Conservation (phyloP, 129 eudicot species). For the Flaveria sonorensis region DNA sequence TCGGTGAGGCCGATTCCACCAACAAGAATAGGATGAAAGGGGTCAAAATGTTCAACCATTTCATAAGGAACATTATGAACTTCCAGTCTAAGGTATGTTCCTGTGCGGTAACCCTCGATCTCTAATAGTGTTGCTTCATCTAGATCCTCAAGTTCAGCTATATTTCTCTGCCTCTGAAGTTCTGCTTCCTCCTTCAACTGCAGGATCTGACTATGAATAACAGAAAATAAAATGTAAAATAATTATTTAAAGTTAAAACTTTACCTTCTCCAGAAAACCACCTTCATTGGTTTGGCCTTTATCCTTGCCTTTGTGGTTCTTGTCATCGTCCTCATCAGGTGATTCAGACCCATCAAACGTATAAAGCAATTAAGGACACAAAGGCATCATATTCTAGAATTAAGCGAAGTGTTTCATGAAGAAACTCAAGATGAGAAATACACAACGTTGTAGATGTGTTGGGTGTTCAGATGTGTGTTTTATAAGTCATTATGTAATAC, state of each 20-base stretch:
- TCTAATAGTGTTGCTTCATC: conserved; percentile 85
- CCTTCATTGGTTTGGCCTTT: conserved; percentile 55
- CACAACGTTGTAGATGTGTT: background rate
- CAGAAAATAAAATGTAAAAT: background rate
- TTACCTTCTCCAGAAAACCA: conserved; percentile 78
- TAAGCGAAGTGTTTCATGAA: background rate
- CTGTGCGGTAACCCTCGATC: conserved; percentile 88
- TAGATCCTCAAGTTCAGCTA: conserved; percentile 81
- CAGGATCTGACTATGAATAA: conserved; percentile 20
- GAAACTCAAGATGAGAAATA: conserved; percentile 6
- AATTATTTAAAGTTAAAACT: conserved; percentile 2
- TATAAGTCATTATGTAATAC: background rate
- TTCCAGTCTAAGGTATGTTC: conserved; percentile 84
- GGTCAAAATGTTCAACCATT: conserved; percentile 96
- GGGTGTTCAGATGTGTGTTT: background rate
- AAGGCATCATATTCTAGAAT: conserved; percentile 17
- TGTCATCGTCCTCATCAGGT: conserved; percentile 66
- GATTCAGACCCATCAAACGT: conserved; percentile 66
- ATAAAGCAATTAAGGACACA: conserved; percentile 62
- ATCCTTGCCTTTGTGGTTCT: conserved; percentile 44
- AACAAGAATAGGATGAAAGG: conserved; percentile 84
- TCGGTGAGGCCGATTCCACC: conserved; percentile 93
- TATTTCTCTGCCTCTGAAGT: conserved; percentile 76
- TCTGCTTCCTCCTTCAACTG: conserved; percentile 91
- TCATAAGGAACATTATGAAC: conserved; percentile 84